Evolutionary conservation across 2,329 filamentous ascomycete species (phyloP).

Genomic region (Exophiala xenobiotica): DNA sequence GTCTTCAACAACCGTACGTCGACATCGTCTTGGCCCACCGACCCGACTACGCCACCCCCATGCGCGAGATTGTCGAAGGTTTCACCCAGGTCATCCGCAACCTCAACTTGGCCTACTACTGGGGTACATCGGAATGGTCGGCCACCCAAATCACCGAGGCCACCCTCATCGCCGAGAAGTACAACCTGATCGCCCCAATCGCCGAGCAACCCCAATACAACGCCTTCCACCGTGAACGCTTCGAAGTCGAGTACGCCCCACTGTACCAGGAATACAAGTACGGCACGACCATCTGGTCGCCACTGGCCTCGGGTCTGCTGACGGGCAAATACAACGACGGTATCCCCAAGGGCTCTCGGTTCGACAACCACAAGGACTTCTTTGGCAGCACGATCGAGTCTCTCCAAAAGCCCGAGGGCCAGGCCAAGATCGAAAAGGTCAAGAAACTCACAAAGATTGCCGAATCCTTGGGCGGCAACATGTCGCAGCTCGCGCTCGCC

Average conservation of each 20-base stretch:
- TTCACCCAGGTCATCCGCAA: slow-evolving; percentile 69
- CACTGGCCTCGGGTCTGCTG: slow-evolving; percentile 60
- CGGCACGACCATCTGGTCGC: slow-evolving; percentile 64
- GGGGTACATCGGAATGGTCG: slow-evolving; percentile 68
- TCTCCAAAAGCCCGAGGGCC: slow-evolving; percentile 35
- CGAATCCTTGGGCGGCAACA: slow-evolving; percentile 61
- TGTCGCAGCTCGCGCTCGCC: slow-evolving; percentile 55
- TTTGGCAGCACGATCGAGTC: slow-evolving; percentile 50
- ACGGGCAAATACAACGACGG: slow-evolving; percentile 68
- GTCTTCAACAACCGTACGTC: slow-evolving; percentile 66
- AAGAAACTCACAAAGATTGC: slow-evolving; percentile 54
- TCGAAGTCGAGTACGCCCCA: slow-evolving; percentile 63
- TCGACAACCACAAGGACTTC: slow-evolving; percentile 56
- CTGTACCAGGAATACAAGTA: slow-evolving; percentile 61
- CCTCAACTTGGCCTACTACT: slow-evolving; percentile 66
- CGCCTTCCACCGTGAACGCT: slow-evolving; percentile 60
- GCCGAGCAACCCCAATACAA: slow-evolving; percentile 69
- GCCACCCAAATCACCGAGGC: slow-evolving; percentile 65
- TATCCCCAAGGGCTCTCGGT: slow-evolving; percentile 58
- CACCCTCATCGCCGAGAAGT: slow-evolving; percentile 50
- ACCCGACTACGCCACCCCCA: slow-evolving; percentile 61
- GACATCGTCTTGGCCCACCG: slow-evolving; percentile 70
- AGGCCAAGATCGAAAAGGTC: slow-evolving; percentile 58
- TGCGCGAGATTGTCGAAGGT: slow-evolving; percentile 68
- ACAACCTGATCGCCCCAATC: slow-evolving; percentile 62